Evolutionary conservation across 78 protist species (phyloP), one percentile per base, ranked within the genome.

Genomic region (Dictyostelium firmibasis): DNA sequence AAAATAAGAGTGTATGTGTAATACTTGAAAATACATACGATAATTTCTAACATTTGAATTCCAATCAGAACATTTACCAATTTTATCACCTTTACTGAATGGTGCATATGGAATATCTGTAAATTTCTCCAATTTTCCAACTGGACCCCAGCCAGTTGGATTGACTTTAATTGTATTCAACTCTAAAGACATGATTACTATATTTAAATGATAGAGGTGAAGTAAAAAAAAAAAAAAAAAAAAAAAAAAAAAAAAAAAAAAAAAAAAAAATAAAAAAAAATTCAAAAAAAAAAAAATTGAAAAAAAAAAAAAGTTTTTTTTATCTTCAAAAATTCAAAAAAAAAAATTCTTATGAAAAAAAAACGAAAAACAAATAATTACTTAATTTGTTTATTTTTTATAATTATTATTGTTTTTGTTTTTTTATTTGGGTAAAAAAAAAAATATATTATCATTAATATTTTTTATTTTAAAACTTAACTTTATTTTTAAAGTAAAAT

Each of bases 1-100:
- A 47, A 16, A 50, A 50, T 16, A 50, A 16, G 10, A 50, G 62
- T 50, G 20, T 50, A 25, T n/a, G 2, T 8, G 27, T 27, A 64
- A 9, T 10, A 9, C 31, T 6, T 27, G 10, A 2, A 23, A 0
- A 44, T 10, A 70, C 91, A 72, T 86, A 78, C 86, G 67, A 78
- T 87, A 87, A 27, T 62, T 76, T 81, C 83, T 87, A n/a, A 74
- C 74, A 35, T 78, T 87, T 10, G 86, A 78, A 70, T 83, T 91
- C 88, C 86, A 91, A 84, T 91, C 95, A 0, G 95, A 83, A n/a
- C 91, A 84, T 81, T 91, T 91, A 20, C 95, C 95, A 91, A 91
- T 83, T 75, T 91, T 91, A 23, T 91, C 95, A 38, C 95, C 84
- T 81, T 91, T 91, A 4, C 75, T 41, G 74, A 77, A 91, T 84